A percentile compares a stretch with the other conserved stretches of the same genome.
These are phyloP conservation scores for Mortierella sp. DNA, from an alignment of 371 early-diverging fungal genomes.

Conservation along the genomic window DNA sequence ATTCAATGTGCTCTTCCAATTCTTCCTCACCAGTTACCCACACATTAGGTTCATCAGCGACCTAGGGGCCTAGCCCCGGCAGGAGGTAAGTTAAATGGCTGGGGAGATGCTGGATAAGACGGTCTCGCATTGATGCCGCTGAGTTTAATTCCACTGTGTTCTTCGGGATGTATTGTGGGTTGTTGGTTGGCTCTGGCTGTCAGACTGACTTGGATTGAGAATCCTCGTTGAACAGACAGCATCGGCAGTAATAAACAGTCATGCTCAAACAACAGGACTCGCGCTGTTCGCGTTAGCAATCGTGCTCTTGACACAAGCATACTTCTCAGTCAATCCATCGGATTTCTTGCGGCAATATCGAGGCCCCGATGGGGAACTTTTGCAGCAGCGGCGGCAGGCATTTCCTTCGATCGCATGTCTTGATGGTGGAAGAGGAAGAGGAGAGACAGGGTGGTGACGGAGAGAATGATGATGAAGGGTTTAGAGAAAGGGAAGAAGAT, in stretches of 20 bases:
- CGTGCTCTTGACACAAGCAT: neutral
- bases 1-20: too few relatives aligned
- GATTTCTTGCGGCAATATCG: neutral
- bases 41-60: too few relatives aligned
- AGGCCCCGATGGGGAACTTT: neutral
- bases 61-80: too few relatives aligned
- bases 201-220: too few relatives aligned
- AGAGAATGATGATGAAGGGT: neutral
- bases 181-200: too few relatives aligned
- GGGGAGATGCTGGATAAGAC: too few relatives aligned
- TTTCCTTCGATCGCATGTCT: neutral
- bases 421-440: neutral
- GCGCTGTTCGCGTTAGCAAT: neutral
- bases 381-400: neutral
- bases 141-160: too few relatives aligned
- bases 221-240: too few relatives aligned
- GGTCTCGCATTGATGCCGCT: too few relatives aligned
- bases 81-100: too few relatives aligned
- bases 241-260: neutral
- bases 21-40: too few relatives aligned
- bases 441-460: neutral
- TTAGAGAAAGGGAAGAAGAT: neutral
- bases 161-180: too few relatives aligned
- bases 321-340: neutral
- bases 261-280: neutral